A percentile compares a stretch with the other conserved stretches of the same genome.
Evolutionary conservation across 768 basidiomycete species (phyloP).

Genomic region (Wakefieldia striispora): DNA sequence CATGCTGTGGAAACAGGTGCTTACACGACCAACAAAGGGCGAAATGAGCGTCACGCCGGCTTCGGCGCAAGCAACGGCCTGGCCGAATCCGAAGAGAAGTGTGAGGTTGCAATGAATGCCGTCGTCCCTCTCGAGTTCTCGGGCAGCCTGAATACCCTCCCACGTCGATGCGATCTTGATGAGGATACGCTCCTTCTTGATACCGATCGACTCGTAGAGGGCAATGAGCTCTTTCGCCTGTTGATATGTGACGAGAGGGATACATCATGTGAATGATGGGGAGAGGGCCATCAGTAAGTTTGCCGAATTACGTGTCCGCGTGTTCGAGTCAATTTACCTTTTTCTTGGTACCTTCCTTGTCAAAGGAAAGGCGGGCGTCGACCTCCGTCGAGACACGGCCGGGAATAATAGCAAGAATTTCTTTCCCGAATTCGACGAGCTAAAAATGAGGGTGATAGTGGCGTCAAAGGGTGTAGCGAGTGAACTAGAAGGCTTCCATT

Average conservation of each 20-base stretch:
- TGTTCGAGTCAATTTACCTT: constrained; percentile 51
- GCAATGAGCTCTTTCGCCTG: constrained; percentile 85
- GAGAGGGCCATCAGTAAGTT: constrained; percentile 2
- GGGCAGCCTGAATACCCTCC: constrained; percentile 99
- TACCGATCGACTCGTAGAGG: constrained; percentile 91
- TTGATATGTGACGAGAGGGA: constrained; percentile 6
- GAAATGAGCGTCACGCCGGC: constrained; percentile 98
- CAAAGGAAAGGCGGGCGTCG: constrained; percentile 95
- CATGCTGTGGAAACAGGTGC: constrained; percentile 26
- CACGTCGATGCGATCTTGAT: constrained; percentile 99
- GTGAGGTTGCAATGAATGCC: constrained; percentile 99
- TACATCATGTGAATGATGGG: neutral
- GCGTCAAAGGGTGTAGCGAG: constrained; percentile 9
- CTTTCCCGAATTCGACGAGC: constrained; percentile 98
- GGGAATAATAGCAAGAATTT: constrained; percentile 92
- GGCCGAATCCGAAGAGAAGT: constrained; percentile 96
- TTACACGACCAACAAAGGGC: constrained; percentile 96
- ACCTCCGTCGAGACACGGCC: constrained; percentile 99
- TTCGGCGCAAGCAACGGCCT: constrained; percentile 98
- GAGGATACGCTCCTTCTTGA: constrained; percentile 90
- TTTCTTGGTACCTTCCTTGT: constrained; percentile 87
- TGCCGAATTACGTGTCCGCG: constrained; percentile 22
- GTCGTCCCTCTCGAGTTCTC: constrained; percentile 89
- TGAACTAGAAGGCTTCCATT: constrained; percentile 19
- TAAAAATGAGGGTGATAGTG: constrained; percentile 32